Base-by-base conservation (phyloP, 257 asterid species). In the Craterostigma plantagineum region DNA sequence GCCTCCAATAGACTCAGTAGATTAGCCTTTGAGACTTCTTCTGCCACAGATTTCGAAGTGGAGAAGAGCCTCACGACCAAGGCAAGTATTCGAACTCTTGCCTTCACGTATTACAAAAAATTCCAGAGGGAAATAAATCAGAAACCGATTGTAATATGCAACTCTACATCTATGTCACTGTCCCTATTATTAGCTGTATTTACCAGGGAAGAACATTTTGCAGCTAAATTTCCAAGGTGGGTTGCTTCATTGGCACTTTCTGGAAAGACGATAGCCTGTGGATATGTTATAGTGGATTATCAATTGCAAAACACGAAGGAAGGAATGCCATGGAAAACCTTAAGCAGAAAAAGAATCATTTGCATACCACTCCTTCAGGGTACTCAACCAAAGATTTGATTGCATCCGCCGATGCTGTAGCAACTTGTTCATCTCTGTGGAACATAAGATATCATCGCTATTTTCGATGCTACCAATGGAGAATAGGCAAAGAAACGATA, bases 1-100 rank as follows among this genome's bases (percentile, higher is more conserved):
- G 62, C 70, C 77, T 79, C 95, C 63, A 90, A 57, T 47, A 82
- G 69, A 59, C 61, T 47, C 51, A 90, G 71, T 61, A 90, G 91
- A 67, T 70, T 75, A 48, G 92, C 77, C 44, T 66, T 64, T 39
- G 63, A 68, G 52, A 82, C 65, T 63, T 57, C 63, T 35, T 83
- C 66, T 54, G 98, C 98, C 58, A 82, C 68, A 12, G 75, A 55
- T 56, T 69, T 70, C 36, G 98, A 83, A 51, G 67, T 56, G 27
- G 98, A 83, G 80, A 90, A 90, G 52, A 90, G 81, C 71, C 67
- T 79, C 83, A 76, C 93, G 52, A 90, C 69, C 81, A 83, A 67
- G 55, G 92, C 92, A 36, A 90, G 71, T 51, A 83, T 52, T 50
- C 95, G 77, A 55, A 90, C 86, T 65, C 91, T 68, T 66, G 76